phyloP scores from a whole-genome alignment of 495 filamentous ascomycete species.

The Penicilliopsis zonata region DNA sequence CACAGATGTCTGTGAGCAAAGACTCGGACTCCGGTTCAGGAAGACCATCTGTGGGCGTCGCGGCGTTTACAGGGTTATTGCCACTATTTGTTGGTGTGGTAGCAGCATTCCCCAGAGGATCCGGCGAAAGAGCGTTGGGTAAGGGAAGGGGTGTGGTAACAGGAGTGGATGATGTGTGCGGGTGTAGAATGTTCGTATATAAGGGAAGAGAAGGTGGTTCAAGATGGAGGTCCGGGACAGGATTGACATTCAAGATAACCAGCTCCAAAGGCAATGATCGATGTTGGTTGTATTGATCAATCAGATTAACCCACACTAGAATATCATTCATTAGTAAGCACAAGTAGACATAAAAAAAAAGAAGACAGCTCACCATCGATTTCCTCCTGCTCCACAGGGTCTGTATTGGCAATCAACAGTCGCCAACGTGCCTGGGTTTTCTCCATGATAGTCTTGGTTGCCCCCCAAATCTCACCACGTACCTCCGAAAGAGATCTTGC shows the following conservation, averaged over 20 bases:
- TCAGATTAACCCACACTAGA: constrained; percentile 34
- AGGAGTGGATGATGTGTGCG: constrained; percentile 23
- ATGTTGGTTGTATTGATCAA: constrained; percentile 31
- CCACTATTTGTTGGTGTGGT: constrained; percentile 19
- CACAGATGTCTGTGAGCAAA: constrained; percentile 61
- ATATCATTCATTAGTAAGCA: constrained; percentile 5
- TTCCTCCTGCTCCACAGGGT: constrained; percentile 63
- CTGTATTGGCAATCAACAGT: constrained; percentile 62
- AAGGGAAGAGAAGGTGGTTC: constrained; percentile 18
- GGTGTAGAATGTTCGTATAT: constrained; percentile 20
- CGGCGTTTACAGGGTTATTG: constrained; percentile 27
- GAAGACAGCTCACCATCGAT: constrained; percentile 41
- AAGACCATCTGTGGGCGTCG: constrained; percentile 43
- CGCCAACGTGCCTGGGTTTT: constrained; percentile 65
- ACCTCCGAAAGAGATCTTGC: constrained; percentile 49
- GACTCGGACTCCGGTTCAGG: constrained; percentile 58
- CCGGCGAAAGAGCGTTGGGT: constrained; percentile 29
- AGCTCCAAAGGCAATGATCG: constrained; percentile 37
- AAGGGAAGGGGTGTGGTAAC: constrained; percentile 36
- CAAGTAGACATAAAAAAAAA: too few species aligned
- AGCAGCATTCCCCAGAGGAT: constrained; percentile 24
- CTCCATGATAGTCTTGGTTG: constrained; percentile 66
- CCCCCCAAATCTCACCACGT: constrained; percentile 72
- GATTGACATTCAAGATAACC: constrained; percentile 53
- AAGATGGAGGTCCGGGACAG: constrained; percentile 53